Percentiles rank a stretch among this genome's conserved stretches.
Evolutionary conservation across 2,329 filamentous ascomycete genomes (phyloP).

Genomic region (Claviceps africana): DNA sequence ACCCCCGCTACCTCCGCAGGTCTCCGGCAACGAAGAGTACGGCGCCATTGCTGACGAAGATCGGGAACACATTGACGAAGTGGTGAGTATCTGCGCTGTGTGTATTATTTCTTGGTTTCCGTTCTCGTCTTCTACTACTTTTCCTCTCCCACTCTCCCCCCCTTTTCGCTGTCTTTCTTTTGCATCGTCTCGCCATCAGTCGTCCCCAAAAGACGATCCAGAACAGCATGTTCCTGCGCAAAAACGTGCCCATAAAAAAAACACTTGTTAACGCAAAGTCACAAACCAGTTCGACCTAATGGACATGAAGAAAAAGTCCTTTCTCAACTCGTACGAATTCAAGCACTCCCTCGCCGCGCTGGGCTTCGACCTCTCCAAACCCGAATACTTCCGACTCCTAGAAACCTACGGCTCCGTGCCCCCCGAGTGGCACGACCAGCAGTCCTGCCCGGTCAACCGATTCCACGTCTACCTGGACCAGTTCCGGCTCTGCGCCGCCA

Average conservation of each 20-base stretch:
- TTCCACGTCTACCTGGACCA: slow-evolving; percentile 40
- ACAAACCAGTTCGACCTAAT: slow-evolving; percentile 69
- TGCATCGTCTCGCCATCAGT: no score
- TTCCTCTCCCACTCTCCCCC: neutral
- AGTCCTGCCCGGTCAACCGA: slow-evolving; percentile 29
- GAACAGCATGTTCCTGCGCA: neutral
- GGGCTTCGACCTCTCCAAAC: slow-evolving; percentile 80
- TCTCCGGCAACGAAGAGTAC: slow-evolving; percentile 25
- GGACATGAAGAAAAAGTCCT: slow-evolving; percentile 87
- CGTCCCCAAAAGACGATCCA: neutral
- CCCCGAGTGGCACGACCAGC: slow-evolving; percentile 37
- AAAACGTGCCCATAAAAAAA: neutral
- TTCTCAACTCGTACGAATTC: slow-evolving; percentile 96
- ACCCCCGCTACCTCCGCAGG: slow-evolving; percentile 20
- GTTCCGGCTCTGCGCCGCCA: slow-evolving; percentile 57
- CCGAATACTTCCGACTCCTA: slow-evolving; percentile 69
- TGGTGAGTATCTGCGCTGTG: slow-evolving; percentile 42
- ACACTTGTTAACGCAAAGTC: neutral
- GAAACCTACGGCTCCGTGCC: slow-evolving; percentile 65
- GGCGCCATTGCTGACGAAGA: slow-evolving; percentile 65
- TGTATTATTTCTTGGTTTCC: neutral
- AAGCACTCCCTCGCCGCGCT: slow-evolving; percentile 92
- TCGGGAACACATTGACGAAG: slow-evolving; percentile 83
- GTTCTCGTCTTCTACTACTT: neutral
- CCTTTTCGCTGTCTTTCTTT: no score